Evolutionary conservation across 306 rosid species (phyloP), one percentile per base, ranked within the genome.

Genomic region (Cicer arietinum): DNA sequence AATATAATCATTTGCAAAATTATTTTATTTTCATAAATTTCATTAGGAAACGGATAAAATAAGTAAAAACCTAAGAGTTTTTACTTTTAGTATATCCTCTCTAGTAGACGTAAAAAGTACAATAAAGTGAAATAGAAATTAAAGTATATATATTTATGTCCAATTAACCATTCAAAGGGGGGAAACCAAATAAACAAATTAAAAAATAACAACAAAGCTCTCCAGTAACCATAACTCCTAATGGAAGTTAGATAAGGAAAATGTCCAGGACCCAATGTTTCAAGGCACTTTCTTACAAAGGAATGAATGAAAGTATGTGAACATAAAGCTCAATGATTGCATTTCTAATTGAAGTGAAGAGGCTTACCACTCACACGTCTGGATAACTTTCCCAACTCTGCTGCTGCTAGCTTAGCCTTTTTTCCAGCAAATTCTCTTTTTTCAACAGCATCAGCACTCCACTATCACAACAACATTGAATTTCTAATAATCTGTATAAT

Each of bases 391-490:
- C 88, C 90, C 67, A 94, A 78, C 89, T 91, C 97, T 39, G 97
- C 98, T n/a, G 98, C 93, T 47, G 97, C 97, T 80, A 94, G 90
- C 85, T 90, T 91, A 71, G 96, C 98, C 90, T 84, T 94, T 81
- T 94, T 94, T 4, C 89, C 94, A 44, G 96, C 94, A 84, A 90
- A 86, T 60, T 91, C 98, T 84, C 98, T 86, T 75, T 70, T 91
- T 82, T 89, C 97, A 71, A 90, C 90, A 40, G 88, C 96, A 67
- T 91, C 89, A 67, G 81, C 85, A 81, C 89, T 86, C 98, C 98
- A 94, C 98, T 91, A 67, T 79, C 72, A 84, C 77, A 85, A 46
- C 45, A 79, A 82, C 77, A 73, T 57, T 50, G 41, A 79, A 61
- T 62, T 74, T 44, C 58, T 67, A 51, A 83, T 46, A 69, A 84